Conservation (phyloP, 495 filamentous ascomycete species). For the Pyrenula massariospora region DNA sequence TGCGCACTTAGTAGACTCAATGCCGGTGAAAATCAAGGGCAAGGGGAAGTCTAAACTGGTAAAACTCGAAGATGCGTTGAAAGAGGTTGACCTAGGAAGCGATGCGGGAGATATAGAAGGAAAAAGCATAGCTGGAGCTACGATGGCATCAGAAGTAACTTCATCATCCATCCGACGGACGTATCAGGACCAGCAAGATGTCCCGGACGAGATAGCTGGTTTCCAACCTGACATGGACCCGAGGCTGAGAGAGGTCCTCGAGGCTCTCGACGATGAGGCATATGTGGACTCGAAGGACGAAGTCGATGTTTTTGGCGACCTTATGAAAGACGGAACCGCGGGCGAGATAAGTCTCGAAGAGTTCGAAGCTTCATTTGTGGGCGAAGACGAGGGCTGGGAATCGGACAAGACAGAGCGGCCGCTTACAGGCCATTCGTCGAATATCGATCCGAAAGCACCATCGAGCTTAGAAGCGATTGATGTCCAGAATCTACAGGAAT, state of each 20-base stretch:
- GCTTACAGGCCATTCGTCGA: constrained; percentile 32
- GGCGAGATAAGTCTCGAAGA: constrained; percentile 60
- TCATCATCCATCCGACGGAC: constrained; percentile 25
- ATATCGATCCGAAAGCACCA: constrained; percentile 11
- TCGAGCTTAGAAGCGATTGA: constrained; percentile 5
- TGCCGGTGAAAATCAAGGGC: constrained; percentile 36
- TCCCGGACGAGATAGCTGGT: constrained; percentile 80
- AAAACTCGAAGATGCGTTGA: constrained; percentile 73
- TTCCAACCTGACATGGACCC: constrained; percentile 99
- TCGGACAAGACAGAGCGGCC: constrained; percentile 80
- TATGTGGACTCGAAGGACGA: constrained; percentile 79
- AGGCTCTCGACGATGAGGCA: constrained; percentile 91
- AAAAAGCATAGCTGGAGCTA: constrained; percentile 18
- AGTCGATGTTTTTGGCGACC: constrained; percentile 67
- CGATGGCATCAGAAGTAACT: constrained; percentile 18
- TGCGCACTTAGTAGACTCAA: constrained; percentile 68
- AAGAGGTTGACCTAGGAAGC: constrained; percentile 47
- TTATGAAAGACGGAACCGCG: constrained; percentile 52
- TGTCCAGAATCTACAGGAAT: constrained; percentile 16
- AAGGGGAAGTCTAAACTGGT: constrained; percentile 59
- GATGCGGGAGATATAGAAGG: constrained; percentile 29
- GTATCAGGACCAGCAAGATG: constrained; percentile 88
- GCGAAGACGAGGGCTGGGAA: constrained; percentile 76
- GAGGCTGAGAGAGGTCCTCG: constrained; percentile 77
- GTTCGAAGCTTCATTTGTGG: constrained; percentile 52